A percentile compares a stretch with the other conserved stretches of the same genome.
Evolutionary conservation across 176 grass and related monocot genomes (phyloP).

Genomic region (Thalia dealbata): DNA sequence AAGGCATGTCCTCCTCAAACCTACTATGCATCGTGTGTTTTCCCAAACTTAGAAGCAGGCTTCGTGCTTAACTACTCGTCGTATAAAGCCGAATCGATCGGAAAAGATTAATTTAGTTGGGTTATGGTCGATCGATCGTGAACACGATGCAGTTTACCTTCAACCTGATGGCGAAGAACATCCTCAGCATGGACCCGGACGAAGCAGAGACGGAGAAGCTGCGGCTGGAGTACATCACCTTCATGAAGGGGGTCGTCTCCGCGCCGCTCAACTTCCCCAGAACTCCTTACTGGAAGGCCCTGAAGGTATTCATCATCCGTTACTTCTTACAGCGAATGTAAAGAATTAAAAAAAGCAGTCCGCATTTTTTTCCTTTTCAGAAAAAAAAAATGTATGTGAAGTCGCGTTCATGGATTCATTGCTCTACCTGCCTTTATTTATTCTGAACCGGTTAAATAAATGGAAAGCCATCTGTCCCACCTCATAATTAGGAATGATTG

Average conservation of each 20-base stretch:
- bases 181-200: conserved; percentile 90
- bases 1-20: conserved; percentile 46
- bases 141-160: conserved; percentile 64
- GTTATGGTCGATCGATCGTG: no score
- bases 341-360: no score
- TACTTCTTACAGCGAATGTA: no score
- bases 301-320: conserved; percentile 51
- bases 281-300: conserved; percentile 87
- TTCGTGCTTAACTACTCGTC: no score
- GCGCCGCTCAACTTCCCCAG: conserved; percentile 91
- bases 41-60: no score
- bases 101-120: no score
- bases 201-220: conserved; percentile 74
- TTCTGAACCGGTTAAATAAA: background rate
- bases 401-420: background rate
- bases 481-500: conserved; percentile 13
- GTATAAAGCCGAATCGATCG: no score
- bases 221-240: conserved; percentile 82
- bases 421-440: background rate
- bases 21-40: no score
- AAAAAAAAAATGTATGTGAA: no score
- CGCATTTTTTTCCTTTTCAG: no score
- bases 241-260: conserved; percentile 98
- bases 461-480: conserved; percentile 2
- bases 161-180: conserved; percentile 99